Evolutionary conservation across 2,329 filamentous ascomycete species (phyloP), one percentile per base, ranked within the genome.

Genomic region (Gyromitra esculenta): DNA sequence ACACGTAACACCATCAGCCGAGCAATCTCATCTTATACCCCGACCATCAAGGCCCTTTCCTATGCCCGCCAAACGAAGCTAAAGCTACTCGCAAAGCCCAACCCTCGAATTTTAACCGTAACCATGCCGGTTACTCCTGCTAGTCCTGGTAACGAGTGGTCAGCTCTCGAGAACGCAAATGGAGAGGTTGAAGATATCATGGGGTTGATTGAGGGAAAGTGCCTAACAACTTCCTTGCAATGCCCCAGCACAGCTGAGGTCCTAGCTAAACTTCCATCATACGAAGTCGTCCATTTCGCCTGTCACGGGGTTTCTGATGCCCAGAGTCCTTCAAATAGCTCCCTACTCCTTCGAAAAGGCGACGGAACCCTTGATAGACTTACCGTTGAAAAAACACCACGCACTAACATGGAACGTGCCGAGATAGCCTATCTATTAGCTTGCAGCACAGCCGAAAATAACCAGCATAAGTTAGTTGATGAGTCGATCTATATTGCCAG

Each of bases 371-470:
- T 45, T 13, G 67, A 70, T 8, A 48, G n/a, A n/a, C 31, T 63
- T 2, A 48, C 31, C 8, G 66, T 69, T 15, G 15, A 15, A 35
- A 18, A 2, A 1, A 48, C 62, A 60, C 37, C 67, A 15, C 21
- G 4, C 6, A n/a, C 5, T n/a, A 37, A 37, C 9, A 5, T 39
- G n/a, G 21, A 73, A 25, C 7, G 43, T 13, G 81, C 80, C 5
- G 76, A 74, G 39, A 65, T 84, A 4, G 83, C 83, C 0, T 84
- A 82, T 76, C 81, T 85, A 0, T 84, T 83, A 1, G 83, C 83
- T 1, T 84, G 83, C 77, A 84, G 81, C n/a, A 83, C 83, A 0
- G 83, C 82, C 0, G 76, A 83, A 67, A 72, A 73, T 13, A 21
- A 9, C 0, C 43, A 37, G 6, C 4, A 11, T 18, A 7, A 2